These are phyloP conservation scores for Polyporus arcularius DNA, from an alignment of 768 basidiomycete species.

Conservation along the genomic window DNA sequence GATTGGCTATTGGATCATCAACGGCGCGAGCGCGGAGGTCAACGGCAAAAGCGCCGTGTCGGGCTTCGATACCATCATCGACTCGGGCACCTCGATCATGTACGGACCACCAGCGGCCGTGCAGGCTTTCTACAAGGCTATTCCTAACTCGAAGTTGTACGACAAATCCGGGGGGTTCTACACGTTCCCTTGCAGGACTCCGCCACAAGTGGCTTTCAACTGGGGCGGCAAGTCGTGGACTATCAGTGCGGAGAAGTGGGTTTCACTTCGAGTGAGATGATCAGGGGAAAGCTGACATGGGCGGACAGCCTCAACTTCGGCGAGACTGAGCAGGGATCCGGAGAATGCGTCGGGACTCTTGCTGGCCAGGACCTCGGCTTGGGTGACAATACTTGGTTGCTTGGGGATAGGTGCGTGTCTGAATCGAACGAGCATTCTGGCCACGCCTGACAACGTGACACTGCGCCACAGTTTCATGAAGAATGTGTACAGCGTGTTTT, in stretches of 20 bases:
- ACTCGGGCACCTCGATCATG: slow-evolving; percentile 32
- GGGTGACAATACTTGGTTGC: slow-evolving; percentile 18
- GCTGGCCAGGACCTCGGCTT: slow-evolving; percentile 19
- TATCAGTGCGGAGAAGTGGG: slow-evolving; percentile 11
- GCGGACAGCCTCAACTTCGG: slow-evolving; percentile 34
- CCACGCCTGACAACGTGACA: not conserved
- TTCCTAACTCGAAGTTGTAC: slow-evolving; percentile 19
- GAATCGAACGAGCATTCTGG: not conserved
- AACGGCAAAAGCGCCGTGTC: not conserved
- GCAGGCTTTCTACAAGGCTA: slow-evolving; percentile 18
- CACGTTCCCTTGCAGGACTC: slow-evolving; percentile 12
- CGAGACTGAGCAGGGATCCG: not conserved
- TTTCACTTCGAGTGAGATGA: not conserved
- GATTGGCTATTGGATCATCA: slow-evolving; percentile 13
- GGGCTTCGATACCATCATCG: not conserved
- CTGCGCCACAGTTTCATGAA: slow-evolving; percentile 16
- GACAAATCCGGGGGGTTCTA: slow-evolving; percentile 23
- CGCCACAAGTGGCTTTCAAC: slow-evolving; percentile 13
- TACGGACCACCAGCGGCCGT: slow-evolving; percentile 23
- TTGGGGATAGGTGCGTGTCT: slow-evolving; percentile 14
- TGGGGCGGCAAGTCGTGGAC: slow-evolving; percentile 18
- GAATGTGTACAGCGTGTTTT: slow-evolving; percentile 25
- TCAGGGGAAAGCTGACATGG: not conserved
- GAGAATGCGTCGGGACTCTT: slow-evolving; percentile 25
- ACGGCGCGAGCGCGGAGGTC: slow-evolving; percentile 5